These are phyloP conservation scores for Phytophthora pistaciae DNA, from an alignment of 352 stramenopile genomes.

Conservation along the genomic window DNA sequence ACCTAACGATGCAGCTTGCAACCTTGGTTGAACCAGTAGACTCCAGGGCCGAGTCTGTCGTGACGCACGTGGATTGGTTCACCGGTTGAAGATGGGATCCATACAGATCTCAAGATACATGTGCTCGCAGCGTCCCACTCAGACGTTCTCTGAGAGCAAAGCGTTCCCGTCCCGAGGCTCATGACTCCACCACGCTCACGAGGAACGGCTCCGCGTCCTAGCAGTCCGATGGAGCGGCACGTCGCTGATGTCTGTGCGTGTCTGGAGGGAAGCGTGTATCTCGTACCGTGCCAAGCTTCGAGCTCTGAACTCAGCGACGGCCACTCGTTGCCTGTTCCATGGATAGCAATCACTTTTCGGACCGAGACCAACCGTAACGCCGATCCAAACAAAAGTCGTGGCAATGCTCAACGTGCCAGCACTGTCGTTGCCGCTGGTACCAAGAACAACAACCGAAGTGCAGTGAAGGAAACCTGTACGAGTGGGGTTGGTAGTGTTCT, in stretches of 20 bases:
- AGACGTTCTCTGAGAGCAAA: background rate
- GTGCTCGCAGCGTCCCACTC: constrained; percentile 7
- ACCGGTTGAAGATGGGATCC: background rate
- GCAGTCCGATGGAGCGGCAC: constrained; percentile 4
- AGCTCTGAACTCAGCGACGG: background rate
- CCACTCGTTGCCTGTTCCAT: constrained; percentile 8
- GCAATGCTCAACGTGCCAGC: background rate
- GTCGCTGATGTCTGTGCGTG: constrained; percentile 18
- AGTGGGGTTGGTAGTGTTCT: background rate
- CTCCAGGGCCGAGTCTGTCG: background rate
- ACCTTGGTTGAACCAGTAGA: too few species aligned
- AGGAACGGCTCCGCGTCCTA: background rate
- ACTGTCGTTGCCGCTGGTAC: background rate
- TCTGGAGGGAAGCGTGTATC: constrained; percentile 15
- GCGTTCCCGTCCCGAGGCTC: background rate
- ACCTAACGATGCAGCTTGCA: background rate
- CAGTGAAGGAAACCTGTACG: background rate
- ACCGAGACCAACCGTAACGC: constrained; percentile 4
- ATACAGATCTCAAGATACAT: background rate
- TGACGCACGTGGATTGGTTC: background rate
- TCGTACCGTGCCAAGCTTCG: constrained; percentile 2
- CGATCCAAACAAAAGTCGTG: background rate
- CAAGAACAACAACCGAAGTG: background rate
- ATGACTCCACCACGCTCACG: background rate
- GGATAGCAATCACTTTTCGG: constrained; percentile 20